phyloP scores from a whole-genome alignment of 768 basidiomycete species.

The Tulasnella sp. region DNA sequence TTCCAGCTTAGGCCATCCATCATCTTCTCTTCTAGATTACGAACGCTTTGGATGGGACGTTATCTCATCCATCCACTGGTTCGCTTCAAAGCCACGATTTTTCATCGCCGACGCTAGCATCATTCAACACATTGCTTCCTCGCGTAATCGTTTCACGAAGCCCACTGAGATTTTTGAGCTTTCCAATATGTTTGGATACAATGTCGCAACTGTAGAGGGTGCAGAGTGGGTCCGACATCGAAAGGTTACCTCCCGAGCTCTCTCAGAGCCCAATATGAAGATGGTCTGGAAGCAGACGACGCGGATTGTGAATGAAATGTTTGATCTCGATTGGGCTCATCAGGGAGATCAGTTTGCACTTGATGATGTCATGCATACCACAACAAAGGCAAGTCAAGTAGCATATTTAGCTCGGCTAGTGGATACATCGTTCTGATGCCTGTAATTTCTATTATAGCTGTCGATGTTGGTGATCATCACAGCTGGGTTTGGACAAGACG shows the following conservation, averaged over 20 bases:
- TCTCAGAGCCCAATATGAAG: not conserved
- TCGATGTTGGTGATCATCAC: not conserved
- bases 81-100: too few species aligned
- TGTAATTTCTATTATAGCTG: too few species aligned
- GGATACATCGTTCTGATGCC: too few species aligned
- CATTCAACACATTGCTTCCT: not conserved
- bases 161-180: not conserved
- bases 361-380: not conserved
- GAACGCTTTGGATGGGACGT: too few species aligned
- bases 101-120: too few species aligned
- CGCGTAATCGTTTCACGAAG: conserved; percentile 1
- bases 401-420: not conserved
- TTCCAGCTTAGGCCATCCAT: too few species aligned
- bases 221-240: conserved; percentile 5
- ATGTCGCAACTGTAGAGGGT: conserved; percentile 5
- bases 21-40: too few species aligned
- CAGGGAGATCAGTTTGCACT: not conserved
- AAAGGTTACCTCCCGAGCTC: not conserved
- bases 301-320: conserved; percentile 6
- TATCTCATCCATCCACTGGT: too few species aligned
- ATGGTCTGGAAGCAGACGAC: conserved; percentile 2
- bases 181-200: conserved; percentile 4
- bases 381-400: not conserved
- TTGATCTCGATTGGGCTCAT: not conserved
- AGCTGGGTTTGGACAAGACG: not conserved